Percentiles rank a stretch among this genome's conserved stretches.
phyloP scores from a whole-genome alignment of 2,329 filamentous ascomycete genomes.

The Coleophoma eucalyptorum region DNA sequence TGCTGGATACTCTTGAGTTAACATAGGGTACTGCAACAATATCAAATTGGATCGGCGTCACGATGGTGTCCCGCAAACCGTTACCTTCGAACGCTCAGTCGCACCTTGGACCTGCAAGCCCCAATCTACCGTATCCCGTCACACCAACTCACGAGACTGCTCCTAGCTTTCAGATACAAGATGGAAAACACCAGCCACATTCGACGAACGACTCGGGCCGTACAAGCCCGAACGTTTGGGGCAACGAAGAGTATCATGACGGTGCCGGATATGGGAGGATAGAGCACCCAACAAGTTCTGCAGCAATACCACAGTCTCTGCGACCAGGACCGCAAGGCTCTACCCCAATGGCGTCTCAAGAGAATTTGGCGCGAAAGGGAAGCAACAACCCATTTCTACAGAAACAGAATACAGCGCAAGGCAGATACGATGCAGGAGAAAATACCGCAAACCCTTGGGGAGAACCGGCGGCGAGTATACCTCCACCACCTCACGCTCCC shows the following conservation, averaged over 20 bases:
- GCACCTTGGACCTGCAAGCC: conserved; percentile 7
- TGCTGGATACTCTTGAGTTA: no score
- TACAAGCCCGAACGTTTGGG: conserved; percentile 19
- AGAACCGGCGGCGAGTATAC: conserved; percentile 9
- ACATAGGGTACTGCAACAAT: no score
- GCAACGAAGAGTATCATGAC: conserved; percentile 8
- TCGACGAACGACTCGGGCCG: conserved; percentile 11
- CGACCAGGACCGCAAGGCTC: conserved; percentile 18
- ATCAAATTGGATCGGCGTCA: background rate
- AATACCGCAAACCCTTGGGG: conserved; percentile 25
- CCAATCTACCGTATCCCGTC: conserved; percentile 20
- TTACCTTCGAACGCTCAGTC: conserved; percentile 11
- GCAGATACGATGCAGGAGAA: conserved; percentile 13
- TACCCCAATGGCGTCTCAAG: conserved; percentile 18
- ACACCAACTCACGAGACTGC: conserved; percentile 12
- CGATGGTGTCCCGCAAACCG: conserved; percentile 26
- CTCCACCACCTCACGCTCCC: conserved; percentile 7
- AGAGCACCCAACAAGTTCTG: background rate
- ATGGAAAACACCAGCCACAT: conserved; percentile 9
- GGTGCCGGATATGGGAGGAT: background rate
- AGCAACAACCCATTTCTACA: conserved; percentile 27
- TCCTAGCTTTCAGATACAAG: conserved; percentile 10
- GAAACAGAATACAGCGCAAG: conserved; percentile 12
- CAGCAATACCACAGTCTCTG: conserved; percentile 20
- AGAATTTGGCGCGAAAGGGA: conserved; percentile 11